Percentiles rank a stretch among this genome's conserved stretches.
Evolutionary conservation across 179 eudicot genomes (phyloP).

Genomic region (Vitellaria paradoxa): DNA sequence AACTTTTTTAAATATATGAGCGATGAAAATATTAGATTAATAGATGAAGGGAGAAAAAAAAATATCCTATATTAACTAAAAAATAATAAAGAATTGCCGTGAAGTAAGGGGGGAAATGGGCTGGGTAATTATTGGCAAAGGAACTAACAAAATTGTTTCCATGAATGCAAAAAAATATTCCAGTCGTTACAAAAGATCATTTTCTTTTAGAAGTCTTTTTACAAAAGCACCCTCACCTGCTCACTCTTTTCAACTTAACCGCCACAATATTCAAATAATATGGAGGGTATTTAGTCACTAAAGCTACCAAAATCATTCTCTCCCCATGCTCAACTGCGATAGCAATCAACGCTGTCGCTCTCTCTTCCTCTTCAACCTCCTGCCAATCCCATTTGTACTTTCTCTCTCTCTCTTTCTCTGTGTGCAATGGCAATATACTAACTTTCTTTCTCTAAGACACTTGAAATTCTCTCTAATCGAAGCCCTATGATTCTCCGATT

Average conservation of each 20-base stretch:
- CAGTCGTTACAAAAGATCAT: not conserved
- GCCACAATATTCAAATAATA: not conserved
- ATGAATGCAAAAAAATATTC: no score
- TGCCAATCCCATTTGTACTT: slow-evolving; percentile 1
- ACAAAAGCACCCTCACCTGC: not conserved
- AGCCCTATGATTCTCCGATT: not conserved
- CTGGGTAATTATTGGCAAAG: no score
- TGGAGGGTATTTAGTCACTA: no score
- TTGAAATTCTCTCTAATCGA: not conserved
- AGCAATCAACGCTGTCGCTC: not conserved
- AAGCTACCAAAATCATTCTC: not conserved
- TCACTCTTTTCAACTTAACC: not conserved
- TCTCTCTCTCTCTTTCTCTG: not conserved
- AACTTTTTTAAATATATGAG: no score
- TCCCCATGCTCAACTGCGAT: not conserved
- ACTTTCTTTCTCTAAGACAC: not conserved
- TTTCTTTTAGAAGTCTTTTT: not conserved
- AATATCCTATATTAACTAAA: no score
- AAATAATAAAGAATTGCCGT: no score
- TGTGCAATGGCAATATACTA: no score
- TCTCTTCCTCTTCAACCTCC: slow-evolving; percentile 5
- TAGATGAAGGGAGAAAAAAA: no score
- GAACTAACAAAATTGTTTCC: no score
- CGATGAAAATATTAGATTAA: no score
- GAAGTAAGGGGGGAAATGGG: no score